These are phyloP conservation scores for Russula vinacea DNA, from an alignment of 768 basidiomycete genomes.

Conservation along the genomic window DNA sequence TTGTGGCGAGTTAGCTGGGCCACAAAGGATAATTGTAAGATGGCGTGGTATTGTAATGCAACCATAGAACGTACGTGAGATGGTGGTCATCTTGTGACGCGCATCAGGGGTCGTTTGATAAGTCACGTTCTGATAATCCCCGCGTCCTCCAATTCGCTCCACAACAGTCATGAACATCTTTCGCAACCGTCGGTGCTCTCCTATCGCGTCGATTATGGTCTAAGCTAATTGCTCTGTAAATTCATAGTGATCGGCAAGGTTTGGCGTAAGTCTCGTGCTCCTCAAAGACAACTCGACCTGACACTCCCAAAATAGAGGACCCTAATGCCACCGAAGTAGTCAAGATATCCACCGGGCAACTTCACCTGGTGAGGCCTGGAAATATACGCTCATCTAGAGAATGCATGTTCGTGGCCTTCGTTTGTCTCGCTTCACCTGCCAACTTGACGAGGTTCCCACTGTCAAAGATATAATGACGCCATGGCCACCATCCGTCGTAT, in stretches of 20 bases:
- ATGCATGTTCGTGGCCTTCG: conserved; percentile 76
- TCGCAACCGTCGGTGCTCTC: conserved; percentile 60
- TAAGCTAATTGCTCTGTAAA: conserved; percentile 30
- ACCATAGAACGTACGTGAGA: conserved; percentile 5
- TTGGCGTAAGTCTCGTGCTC: conserved; percentile 69
- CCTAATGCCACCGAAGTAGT: conserved; percentile 93
- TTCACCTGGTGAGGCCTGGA: conserved; percentile 88
- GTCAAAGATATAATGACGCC: conserved; percentile 84
- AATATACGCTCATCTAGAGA: conserved; percentile 89
- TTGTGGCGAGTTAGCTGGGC: conserved; percentile 6
- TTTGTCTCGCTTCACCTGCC: conserved; percentile 2
- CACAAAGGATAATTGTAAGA: neutral
- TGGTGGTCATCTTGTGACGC: conserved; percentile 14
- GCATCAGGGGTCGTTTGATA: conserved; percentile 12
- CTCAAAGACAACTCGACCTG: conserved; percentile 9
- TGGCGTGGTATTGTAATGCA: neutral
- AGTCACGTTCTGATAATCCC: conserved; percentile 23
- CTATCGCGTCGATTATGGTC: conserved; percentile 17
- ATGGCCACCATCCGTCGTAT: conserved; percentile 90
- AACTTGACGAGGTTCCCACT: neutral
- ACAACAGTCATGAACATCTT: conserved; percentile 76
- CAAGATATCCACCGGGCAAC: conserved; percentile 87
- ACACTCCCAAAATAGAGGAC: conserved; percentile 60
- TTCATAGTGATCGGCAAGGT: conserved; percentile 75
- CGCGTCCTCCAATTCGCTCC: conserved; percentile 28